A percentile compares a stretch with the other conserved stretches of the same genome.
phyloP scores from a whole-genome alignment of 2,329 filamentous ascomycete species.

The Alternaria angustiovoidea region DNA sequence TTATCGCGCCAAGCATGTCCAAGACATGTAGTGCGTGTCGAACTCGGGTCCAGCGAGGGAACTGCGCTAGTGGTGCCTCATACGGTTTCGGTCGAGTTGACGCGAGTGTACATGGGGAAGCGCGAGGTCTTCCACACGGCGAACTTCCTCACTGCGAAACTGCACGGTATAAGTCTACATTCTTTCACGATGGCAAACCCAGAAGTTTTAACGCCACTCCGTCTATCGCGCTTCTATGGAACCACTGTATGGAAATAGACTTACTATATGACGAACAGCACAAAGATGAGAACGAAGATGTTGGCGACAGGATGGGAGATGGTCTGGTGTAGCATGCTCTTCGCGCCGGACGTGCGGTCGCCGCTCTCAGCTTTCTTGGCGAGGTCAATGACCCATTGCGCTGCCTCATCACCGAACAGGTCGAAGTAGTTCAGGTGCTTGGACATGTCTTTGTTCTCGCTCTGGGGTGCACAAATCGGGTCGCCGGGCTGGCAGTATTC shows the following conservation, averaged over 20 bases:
- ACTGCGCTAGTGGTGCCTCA: slow-evolving; percentile 7
- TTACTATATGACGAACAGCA: slow-evolving; percentile 34
- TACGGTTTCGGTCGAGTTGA: slow-evolving; percentile 27
- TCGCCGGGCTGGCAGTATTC: slow-evolving; percentile 70
- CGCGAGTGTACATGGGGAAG: slow-evolving; percentile 26
- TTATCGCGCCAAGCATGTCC: slow-evolving; percentile 9
- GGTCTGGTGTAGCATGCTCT: slow-evolving; percentile 29
- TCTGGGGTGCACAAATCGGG: slow-evolving; percentile 67
- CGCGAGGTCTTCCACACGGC: slow-evolving; percentile 31
- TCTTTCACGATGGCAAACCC: slow-evolving; percentile 7
- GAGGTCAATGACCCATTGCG: slow-evolving; percentile 32
- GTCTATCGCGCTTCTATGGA: slow-evolving; percentile 14
- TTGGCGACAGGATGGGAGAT: slow-evolving; percentile 35
- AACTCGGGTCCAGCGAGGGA: neutral
- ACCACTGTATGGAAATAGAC: slow-evolving; percentile 13
- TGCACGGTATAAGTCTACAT: slow-evolving; percentile 29
- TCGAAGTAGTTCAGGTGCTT: slow-evolving; percentile 67
- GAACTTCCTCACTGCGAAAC: slow-evolving; percentile 31
- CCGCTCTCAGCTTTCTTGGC: slow-evolving; percentile 24
- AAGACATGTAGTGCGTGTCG: slow-evolving; percentile 5
- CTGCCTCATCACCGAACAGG: slow-evolving; percentile 32
- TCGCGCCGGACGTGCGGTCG: slow-evolving; percentile 22
- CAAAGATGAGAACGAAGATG: slow-evolving; percentile 31
- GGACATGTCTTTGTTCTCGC: slow-evolving; percentile 57
- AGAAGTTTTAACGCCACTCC: neutral